These are phyloP conservation scores for Arctium minus DNA, from an alignment of 129 eudicot species.

Conservation along the genomic window DNA sequence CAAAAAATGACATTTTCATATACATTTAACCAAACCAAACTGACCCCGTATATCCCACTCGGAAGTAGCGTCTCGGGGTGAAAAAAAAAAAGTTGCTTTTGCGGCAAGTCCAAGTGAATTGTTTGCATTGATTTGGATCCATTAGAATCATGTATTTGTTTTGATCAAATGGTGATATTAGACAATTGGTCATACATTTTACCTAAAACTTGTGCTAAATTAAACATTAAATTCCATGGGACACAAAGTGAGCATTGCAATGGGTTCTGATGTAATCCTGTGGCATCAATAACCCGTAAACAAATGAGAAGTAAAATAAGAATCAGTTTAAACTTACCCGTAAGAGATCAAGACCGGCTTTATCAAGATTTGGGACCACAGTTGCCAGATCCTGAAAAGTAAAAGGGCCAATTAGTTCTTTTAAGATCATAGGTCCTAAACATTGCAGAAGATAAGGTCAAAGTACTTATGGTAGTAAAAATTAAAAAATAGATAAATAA, in stretches of 20 bases:
- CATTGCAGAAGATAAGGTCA: neutral
- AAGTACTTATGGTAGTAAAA: neutral
- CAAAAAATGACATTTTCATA: too few species aligned
- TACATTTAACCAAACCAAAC: too few species aligned
- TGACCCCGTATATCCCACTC: too few species aligned
- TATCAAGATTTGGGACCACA: conserved; percentile 80
- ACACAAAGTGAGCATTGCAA: conserved; percentile 3
- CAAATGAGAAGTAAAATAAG: neutral
- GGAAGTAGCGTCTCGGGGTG: too few species aligned
- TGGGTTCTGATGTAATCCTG: neutral
- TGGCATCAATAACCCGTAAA: neutral
- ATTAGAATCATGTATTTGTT: neutral
- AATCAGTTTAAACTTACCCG: conserved; percentile 45
- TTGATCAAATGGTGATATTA: neutral
- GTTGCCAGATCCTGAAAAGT: conserved; percentile 67
- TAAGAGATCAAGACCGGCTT: conserved; percentile 84
- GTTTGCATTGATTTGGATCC: neutral
- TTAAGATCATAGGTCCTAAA: neutral
- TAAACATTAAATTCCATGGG: neutral
- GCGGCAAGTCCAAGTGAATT: neutral
- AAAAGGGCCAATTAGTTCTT: conserved; percentile 10
- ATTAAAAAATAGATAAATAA: neutral
- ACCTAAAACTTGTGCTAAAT: neutral
- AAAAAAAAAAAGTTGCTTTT: neutral
- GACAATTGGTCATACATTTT: neutral